phyloP scores from a whole-genome alignment of 305 asterid species.

The Coffea humblotiana region DNA sequence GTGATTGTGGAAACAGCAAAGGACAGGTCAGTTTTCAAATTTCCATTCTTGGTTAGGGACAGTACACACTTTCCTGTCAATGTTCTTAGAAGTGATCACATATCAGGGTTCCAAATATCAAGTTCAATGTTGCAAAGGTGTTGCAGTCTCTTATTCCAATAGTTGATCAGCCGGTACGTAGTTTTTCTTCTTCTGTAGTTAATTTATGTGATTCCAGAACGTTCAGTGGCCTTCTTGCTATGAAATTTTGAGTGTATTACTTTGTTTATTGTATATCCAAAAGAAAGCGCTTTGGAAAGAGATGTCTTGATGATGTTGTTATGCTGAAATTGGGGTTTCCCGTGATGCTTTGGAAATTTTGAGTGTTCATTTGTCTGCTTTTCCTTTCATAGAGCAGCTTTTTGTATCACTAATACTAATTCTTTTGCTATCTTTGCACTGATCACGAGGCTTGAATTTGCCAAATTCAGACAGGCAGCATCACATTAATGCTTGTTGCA shows the following conservation, averaged over 20 bases:
- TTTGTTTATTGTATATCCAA: neutral
- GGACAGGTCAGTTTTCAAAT: conserved; percentile 57
- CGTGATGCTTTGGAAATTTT: neutral
- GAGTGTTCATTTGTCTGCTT: neutral
- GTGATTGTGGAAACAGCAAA: conserved; percentile 64
- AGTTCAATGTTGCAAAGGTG: conserved; percentile 54
- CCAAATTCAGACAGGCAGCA: neutral
- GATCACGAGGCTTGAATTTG: neutral
- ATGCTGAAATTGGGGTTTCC: neutral
- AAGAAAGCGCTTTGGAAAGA: neutral
- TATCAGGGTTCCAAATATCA: conserved; percentile 47
- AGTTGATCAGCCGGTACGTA: conserved; percentile 43
- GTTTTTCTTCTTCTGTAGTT: neutral
- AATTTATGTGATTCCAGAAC: neutral
- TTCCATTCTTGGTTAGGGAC: conserved; percentile 2
- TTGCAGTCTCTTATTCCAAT: conserved; percentile 47
- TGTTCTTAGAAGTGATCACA: conserved; percentile 14
- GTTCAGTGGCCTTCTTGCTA: neutral
- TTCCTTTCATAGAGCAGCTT: neutral
- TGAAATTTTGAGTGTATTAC: neutral
- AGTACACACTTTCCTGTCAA: neutral
- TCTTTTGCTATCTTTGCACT: conserved; percentile 1
- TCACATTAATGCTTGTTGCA: neutral
- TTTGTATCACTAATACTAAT: neutral
- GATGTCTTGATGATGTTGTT: neutral